Evolutionary conservation across 495 filamentous ascomycete species (phyloP), one percentile per base, ranked within the genome.

Genomic region (Xylaria cubensis): DNA sequence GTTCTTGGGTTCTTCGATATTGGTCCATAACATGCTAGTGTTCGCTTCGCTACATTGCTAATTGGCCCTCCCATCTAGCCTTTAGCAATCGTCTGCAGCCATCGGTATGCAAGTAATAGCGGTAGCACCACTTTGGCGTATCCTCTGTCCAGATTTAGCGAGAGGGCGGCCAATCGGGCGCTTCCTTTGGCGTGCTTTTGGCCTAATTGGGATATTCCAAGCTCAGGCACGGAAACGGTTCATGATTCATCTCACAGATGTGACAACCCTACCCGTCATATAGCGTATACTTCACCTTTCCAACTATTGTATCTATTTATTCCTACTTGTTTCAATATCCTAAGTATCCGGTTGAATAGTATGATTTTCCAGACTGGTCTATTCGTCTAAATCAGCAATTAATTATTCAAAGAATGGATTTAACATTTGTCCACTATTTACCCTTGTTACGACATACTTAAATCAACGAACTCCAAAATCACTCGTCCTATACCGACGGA

Each of bases 141-240:
- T 6, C 39, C 39, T 42, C 39, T 13, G 24, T 26, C 4, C 55
- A 13, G 32, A 53, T 41, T 67, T 67, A 67, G 65, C 65, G 65
- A 67, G 50, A n/a, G 34, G 34, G 15, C 2, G 36, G 65, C 65
- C 65, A 67, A 67, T 67, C 1, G 24, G 50, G 12, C 21, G 21
- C 50, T n/a, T 3, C 36, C 12, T 42, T 67, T 41, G 36, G 46
- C 65, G 34, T 51, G 34, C 17, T 67, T 41, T 56, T 56, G 50
- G 44, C 65, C 50, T 26, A 56, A 67, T 67, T 21, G 50, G 65
- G 65, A 67, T 67, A 41, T 36, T 19, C 46, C 32, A 24, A 21
- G 64, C 29, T 50, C 44, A 34, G 64, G 15, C 46, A 29, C 21
- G 21, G 10, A 41, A 44, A 44, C 61, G 61, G 39, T 8, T 26